Conservation (phyloP, 345 rosid genomes). For the Brassica rapa region DNA sequence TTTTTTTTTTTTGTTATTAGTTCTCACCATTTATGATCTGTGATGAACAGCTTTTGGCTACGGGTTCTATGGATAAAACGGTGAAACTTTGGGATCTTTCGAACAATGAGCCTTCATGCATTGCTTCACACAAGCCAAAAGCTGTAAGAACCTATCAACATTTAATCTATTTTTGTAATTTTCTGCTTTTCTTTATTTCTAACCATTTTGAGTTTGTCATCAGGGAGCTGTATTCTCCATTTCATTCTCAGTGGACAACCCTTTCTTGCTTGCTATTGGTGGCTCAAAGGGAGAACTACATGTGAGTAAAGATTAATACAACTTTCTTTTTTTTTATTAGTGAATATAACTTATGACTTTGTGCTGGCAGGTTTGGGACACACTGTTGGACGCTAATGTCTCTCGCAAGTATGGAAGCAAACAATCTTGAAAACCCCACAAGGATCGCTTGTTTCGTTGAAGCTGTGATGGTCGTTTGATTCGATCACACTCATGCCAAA, state of each 20-base stretch:
- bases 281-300: constrained; percentile 86
- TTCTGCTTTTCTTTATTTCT: background rate
- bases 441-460: constrained; percentile 11
- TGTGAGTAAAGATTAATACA: constrained; percentile 47
- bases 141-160: constrained; percentile 51
- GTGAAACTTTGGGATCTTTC: constrained; percentile 87
- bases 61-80: constrained; percentile 59
- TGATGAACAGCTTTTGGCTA: constrained; percentile 52
- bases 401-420: constrained; percentile 49
- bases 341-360: background rate
- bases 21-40: constrained; percentile 14
- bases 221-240: constrained; percentile 86
- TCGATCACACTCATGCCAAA: constrained; percentile 2
- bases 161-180: background rate
- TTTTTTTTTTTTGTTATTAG: background rate
- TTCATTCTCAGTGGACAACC: constrained; percentile 73
- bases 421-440: constrained; percentile 12
- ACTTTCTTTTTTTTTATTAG: background rate
- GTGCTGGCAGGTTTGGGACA: constrained; percentile 79
- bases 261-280: constrained; percentile 81
- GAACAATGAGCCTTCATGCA: constrained; percentile 75
- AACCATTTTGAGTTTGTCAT: background rate
- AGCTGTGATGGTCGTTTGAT: constrained; percentile 9
- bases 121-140: constrained; percentile 61
- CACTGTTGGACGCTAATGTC: constrained; percentile 53